These are phyloP conservation scores for maize (Zea mays) DNA, from an alignment of 176 grass and related monocot genomes.

Conservation along the genomic window Zm-B73-REFERENCE-NAM-5.0 NC_050105.1:76279501-76280000, in stretches of 20 bases:
- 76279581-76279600: not conserved
- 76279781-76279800: constrained; percentile 42
- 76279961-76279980: constrained; percentile 42
- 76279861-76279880: constrained; percentile 54
- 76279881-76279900: constrained; percentile 50
- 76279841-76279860: constrained; percentile 41
- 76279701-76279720: not conserved
- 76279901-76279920: constrained; percentile 36
- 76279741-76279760: constrained; percentile 51
- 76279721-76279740: constrained; percentile 36
- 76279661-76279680: no score
- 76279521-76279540: not conserved
- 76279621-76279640: no score
- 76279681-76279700: not conserved
- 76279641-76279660: no score
- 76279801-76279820: constrained; percentile 48
- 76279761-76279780: constrained; percentile 47
- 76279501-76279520: constrained; percentile 18
- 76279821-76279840: constrained; percentile 50
- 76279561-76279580: no score
- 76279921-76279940: constrained; percentile 59
- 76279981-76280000: constrained; percentile 52
- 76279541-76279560: no score
- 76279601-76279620: no score
- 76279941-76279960: constrained; percentile 44